Evolutionary conservation across 78 protist genomes (phyloP).

Genomic region (Acrasis kona): DNA sequence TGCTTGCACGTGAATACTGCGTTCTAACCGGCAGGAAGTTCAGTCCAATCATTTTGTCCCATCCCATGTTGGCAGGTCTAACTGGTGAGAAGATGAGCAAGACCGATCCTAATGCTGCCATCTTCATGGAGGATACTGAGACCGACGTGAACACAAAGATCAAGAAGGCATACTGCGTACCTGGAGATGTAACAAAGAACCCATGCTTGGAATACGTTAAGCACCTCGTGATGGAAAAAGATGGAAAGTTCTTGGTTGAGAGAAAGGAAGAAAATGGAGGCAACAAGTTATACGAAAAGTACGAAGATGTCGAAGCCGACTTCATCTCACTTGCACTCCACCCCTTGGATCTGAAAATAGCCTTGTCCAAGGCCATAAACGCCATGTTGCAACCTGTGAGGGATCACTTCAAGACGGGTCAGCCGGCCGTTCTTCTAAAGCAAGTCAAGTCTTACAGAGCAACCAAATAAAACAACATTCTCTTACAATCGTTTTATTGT

Average conservation of each 20-base stretch:
- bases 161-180: conserved; percentile 48
- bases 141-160: conserved; percentile 77
- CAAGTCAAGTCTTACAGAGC: conserved; percentile 45
- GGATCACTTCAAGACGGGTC: conserved; percentile 55
- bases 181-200: background rate
- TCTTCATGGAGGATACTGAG: conserved; percentile 93
- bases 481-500: no score
- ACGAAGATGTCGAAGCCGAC: conserved; percentile 4
- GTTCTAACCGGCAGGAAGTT: conserved; percentile 45
- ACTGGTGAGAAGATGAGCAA: conserved; percentile 95
- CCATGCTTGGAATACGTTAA: conserved; percentile 52
- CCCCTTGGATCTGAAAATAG: background rate
- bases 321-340: background rate
- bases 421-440: conserved; percentile 52
- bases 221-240: conserved; percentile 29
- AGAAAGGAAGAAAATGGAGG: conserved; percentile 39
- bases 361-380: conserved; percentile 45
- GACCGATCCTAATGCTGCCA: conserved; percentile 90
- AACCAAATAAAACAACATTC: conserved; percentile 41
- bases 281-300: background rate
- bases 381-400: conserved; percentile 75
- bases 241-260: background rate
- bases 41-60: conserved; percentile 93
- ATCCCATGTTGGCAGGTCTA: conserved; percentile 89
- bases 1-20: conserved; percentile 97